Conservation (phyloP, 768 basidiomycete genomes). For the Coprinopsis marcescibilis region DNA sequence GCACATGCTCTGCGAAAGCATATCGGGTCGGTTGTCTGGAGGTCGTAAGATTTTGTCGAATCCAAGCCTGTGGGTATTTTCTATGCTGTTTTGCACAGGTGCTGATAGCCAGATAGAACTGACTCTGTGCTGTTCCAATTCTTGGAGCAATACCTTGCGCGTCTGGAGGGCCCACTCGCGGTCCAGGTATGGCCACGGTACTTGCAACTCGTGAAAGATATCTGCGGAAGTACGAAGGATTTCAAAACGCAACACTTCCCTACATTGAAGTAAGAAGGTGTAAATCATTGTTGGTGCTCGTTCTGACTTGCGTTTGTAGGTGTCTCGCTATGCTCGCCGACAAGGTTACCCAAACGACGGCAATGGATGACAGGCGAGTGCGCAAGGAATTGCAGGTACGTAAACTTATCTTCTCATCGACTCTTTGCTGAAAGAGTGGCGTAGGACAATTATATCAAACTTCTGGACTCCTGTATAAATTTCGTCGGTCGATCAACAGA, state of each 20-base stretch:
- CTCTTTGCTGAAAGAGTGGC: too few relatives aligned
- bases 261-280: slow-evolving; percentile 53
- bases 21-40: slow-evolving; percentile 58
- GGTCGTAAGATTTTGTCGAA: slow-evolving; percentile 56
- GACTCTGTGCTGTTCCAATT: slow-evolving; percentile 77
- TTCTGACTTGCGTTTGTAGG: slow-evolving; percentile 30
- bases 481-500: slow-evolving; percentile 72
- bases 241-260: slow-evolving; percentile 70
- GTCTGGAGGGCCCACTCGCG: slow-evolving; percentile 86
- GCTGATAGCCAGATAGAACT: slow-evolving; percentile 38
- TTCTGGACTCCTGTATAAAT: slow-evolving; percentile 73
- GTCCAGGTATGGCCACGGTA: slow-evolving; percentile 88
- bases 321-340: slow-evolving; percentile 76
- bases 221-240: slow-evolving; percentile 57
- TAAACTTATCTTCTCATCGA: too few relatives aligned
- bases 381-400: slow-evolving; percentile 83
- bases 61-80: slow-evolving; percentile 54
- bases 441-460: slow-evolving; percentile 84
- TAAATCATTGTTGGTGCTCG: neutral
- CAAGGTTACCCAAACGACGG: slow-evolving; percentile 83
- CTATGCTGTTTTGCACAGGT: slow-evolving; percentile 1
- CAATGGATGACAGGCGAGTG: slow-evolving; percentile 83
- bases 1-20: slow-evolving; percentile 84
- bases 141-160: slow-evolving; percentile 76
- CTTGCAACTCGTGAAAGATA: slow-evolving; percentile 72